Conservation (phyloP, 148 eudicot species). For the Mesembryanthemum crystallinum region DNA sequence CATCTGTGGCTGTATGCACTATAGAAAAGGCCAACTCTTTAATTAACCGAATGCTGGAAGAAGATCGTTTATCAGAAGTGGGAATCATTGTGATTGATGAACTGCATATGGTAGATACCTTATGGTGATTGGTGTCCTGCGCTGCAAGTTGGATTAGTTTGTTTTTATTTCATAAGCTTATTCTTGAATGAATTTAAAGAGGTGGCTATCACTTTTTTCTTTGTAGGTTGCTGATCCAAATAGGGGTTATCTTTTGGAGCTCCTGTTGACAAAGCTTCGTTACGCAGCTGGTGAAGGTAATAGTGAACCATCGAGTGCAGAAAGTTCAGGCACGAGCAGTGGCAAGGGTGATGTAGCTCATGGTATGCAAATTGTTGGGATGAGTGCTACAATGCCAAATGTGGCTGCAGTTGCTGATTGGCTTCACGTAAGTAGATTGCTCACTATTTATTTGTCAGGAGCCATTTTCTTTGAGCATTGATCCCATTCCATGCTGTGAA, state of each 20-base stretch:
- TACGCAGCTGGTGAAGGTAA: constrained; percentile 98
- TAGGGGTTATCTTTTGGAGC: constrained; percentile 98
- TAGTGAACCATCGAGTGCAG: constrained; percentile 71
- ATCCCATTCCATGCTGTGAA: neutral
- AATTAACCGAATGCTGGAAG: constrained; percentile 86
- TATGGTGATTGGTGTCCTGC: constrained; percentile 15
- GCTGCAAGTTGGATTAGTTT: neutral
- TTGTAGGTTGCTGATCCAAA: constrained; percentile 93
- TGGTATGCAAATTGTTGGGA: constrained; percentile 96
- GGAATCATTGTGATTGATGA: constrained; percentile 98
- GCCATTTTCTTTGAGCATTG: neutral
- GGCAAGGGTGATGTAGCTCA: constrained; percentile 67
- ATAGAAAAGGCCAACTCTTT: constrained; percentile 98
- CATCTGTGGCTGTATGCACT: constrained; percentile 96
- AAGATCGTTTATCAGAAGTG: constrained; percentile 93
- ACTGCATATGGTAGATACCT: constrained; percentile 80
- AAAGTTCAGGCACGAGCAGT: constrained; percentile 84
- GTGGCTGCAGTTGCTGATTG: constrained; percentile 98
- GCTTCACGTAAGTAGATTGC: constrained; percentile 75
- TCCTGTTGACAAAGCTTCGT: constrained; percentile 92
- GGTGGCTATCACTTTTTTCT: constrained; percentile 24
- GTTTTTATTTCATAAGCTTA: neutral
- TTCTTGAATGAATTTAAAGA: constrained; percentile 13
- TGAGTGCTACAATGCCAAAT: constrained; percentile 99
- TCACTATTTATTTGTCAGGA: neutral